Base-by-base conservation (phyloP, 495 filamentous ascomycete species). In the Lepraria neglecta region DNA sequence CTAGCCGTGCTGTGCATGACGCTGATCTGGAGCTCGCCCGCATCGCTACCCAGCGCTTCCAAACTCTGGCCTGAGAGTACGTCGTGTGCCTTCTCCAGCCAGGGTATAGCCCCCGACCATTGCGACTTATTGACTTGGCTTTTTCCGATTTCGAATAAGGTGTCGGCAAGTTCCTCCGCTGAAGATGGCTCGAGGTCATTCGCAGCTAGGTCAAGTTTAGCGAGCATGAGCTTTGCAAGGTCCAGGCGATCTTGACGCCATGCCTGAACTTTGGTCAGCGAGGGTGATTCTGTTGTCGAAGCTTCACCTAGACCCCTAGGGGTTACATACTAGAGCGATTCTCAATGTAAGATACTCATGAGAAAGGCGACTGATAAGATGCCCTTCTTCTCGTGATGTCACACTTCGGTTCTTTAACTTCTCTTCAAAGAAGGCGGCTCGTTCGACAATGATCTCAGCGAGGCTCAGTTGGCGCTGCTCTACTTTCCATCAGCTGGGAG, bases 221-320 rank as follows among this genome's bases (percentile, higher is more conserved):
- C 74, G 71, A 86, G 91, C 75, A 92, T 80, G 69, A 88, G 83
- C 57, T 94, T 88, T 11, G 90, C 88, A 35, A 95, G 77, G 60
- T 92, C 86, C 31, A 85, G 74, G 35, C 86, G 79, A 47, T 80
- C 78, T 68, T 89, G 84, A 51, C 80, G 77, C 87, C 85, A 92
- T 31, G 87, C 81, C 87, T 95, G 64, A 1, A 31, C 54, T 28
- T 63, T 45, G 63, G 63, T 63, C 50, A 53, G 55, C 65, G 31
- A 68, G 44, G 50, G 52, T 38, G 35, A 56, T 24, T 17, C 2
- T 63, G 33, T 38, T 15, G 5, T 11, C 40, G 28, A 21, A 35
- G 24, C 24, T 33, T 50, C n/a, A 15, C 28, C 27, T 31, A 33
- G 19, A 10, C 46, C 31, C 14, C 50, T 57, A n/a, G 6, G 24